phyloP scores from a whole-genome alignment of 2,329 filamentous ascomycete species.

The Teratosphaeria zuluensis region DNA sequence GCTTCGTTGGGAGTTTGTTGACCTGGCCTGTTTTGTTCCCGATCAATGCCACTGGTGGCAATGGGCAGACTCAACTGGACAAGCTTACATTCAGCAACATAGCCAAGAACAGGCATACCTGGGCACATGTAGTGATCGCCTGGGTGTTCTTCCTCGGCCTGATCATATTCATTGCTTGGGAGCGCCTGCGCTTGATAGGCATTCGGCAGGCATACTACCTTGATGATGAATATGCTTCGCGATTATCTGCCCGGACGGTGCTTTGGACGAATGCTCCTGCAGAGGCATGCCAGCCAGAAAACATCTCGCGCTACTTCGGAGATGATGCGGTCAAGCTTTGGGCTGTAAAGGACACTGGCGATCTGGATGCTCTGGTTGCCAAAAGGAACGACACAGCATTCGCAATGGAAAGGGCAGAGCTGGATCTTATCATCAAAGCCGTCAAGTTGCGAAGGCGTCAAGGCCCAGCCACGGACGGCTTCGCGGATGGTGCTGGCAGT shows the following conservation, averaged over 20 bases:
- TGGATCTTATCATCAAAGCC: conserved; percentile 32
- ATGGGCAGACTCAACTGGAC: conserved; percentile 23
- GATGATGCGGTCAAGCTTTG: conserved; percentile 30
- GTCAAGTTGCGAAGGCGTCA: conserved; percentile 16
- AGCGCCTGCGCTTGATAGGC: conserved; percentile 39
- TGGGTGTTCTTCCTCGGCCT: conserved; percentile 33
- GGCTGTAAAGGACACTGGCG: conserved; percentile 37
- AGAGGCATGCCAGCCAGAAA: conserved; percentile 19
- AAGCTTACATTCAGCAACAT: conserved; percentile 31
- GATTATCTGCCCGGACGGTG: conserved; percentile 38
- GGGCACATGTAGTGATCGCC: conserved; percentile 35
- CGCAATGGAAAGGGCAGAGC: conserved; percentile 36
- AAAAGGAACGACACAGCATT: conserved; percentile 34
- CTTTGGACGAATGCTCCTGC: conserved; percentile 38
- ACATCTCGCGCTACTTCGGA: conserved; percentile 26
- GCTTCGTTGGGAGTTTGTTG: conserved; percentile 33
- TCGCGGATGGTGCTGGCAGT: conserved; percentile 1
- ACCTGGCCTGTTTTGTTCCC: conserved; percentile 40
- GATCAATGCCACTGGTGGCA: conserved; percentile 34
- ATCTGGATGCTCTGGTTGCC: conserved; percentile 35
- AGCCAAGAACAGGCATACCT: conserved; percentile 32
- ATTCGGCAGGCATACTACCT: conserved; percentile 40
- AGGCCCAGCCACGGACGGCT: conserved; percentile 5
- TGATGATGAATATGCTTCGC: conserved; percentile 33
- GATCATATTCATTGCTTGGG: conserved; percentile 34